Conservation (phyloP, 805 yeast species). For the Teunomyces kruisii region DNA sequence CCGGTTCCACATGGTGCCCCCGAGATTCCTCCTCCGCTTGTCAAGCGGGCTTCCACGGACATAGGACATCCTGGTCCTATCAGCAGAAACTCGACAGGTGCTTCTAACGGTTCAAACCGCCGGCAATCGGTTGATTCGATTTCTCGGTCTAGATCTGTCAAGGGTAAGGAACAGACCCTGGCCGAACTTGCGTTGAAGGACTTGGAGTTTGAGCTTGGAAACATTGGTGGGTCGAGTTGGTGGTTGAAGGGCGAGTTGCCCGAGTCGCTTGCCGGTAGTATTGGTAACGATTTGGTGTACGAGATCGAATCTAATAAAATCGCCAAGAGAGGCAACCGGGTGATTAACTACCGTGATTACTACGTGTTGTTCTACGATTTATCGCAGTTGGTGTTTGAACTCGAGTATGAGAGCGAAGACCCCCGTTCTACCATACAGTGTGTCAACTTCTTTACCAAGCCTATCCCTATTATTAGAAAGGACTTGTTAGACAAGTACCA, state of each 20-base stretch:
- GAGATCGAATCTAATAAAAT: slow-evolving; percentile 65
- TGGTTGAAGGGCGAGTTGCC: slow-evolving; percentile 67
- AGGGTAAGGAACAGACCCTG: slow-evolving; percentile 23
- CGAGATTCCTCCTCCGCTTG: background rate
- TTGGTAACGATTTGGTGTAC: slow-evolving; percentile 51
- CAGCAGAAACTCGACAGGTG: slow-evolving; percentile 11
- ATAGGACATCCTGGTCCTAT: background rate
- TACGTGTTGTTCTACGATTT: slow-evolving; percentile 73
- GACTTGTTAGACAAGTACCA: slow-evolving; percentile 52
- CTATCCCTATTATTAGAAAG: slow-evolving; percentile 47
- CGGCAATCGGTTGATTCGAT: slow-evolving; percentile 11
- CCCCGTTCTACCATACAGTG: slow-evolving; percentile 51
- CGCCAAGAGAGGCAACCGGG: slow-evolving; percentile 56
- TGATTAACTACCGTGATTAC: slow-evolving; percentile 55
- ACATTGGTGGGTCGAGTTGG: slow-evolving; percentile 52
- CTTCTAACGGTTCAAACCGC: slow-evolving; percentile 12
- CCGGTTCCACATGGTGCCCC: slow-evolving; percentile 6
- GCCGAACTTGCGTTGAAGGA: slow-evolving; percentile 26
- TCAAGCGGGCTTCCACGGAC: slow-evolving; percentile 16
- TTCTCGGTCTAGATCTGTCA: slow-evolving; percentile 15
- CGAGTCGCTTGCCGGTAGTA: slow-evolving; percentile 39
- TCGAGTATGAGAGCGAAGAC: slow-evolving; percentile 53
- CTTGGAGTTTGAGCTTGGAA: slow-evolving; percentile 30
- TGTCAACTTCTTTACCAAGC: slow-evolving; percentile 25
- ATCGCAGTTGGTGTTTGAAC: slow-evolving; percentile 61